Evolutionary conservation across 805 yeast genomes (phyloP), one percentile per base, ranked within the genome.

Genomic region (Yarrowia keelungensis): DNA sequence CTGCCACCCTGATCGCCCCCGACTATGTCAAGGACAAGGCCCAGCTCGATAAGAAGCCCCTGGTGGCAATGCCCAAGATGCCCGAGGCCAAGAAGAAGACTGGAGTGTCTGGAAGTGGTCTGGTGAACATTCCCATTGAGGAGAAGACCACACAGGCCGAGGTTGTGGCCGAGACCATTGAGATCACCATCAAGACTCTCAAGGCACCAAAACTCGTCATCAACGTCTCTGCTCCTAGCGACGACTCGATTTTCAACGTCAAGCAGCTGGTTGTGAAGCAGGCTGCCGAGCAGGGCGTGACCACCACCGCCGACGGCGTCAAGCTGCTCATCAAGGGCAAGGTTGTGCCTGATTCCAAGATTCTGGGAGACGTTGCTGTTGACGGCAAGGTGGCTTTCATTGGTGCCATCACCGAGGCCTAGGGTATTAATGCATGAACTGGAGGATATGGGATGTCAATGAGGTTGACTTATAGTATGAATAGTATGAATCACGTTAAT

Each of bases 311-410:
- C 10, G 61, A 51, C 15, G 51, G 61, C 3, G 49, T 67, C 56
- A 59, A 62, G 35, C 51, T 67, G 46, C 53, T 68, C 32, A 68
- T 68, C 41, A 68, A 67, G 53, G 70, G 69, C 16, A 68, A 69
- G 62, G 70, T 68, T 19, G 43, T 68, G 2, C 68, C 70, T 8
- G 70, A 68, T 39, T 50, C 69, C 43, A 66, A 67, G 70, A 46
- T 53, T 67, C 56, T 68, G 15, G 70, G 46, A 12, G 69, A 69
- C 11, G 39, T 67, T 19, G 59, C 61, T 35, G 51, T 43, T 35
- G 68, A 65, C 51, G 61, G 68, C 51, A 65, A 62, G 67, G 56
- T 62, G 41, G 67, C 54, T 8, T 62, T 62, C 39, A 22, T 62
- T 36, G 67, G 56, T 9, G 56, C 67, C 35, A 59, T 59, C 43